These are phyloP conservation scores for Fremontodendron californicum DNA, from an alignment of 345 rosid genomes.

Conservation along the genomic window DNA sequence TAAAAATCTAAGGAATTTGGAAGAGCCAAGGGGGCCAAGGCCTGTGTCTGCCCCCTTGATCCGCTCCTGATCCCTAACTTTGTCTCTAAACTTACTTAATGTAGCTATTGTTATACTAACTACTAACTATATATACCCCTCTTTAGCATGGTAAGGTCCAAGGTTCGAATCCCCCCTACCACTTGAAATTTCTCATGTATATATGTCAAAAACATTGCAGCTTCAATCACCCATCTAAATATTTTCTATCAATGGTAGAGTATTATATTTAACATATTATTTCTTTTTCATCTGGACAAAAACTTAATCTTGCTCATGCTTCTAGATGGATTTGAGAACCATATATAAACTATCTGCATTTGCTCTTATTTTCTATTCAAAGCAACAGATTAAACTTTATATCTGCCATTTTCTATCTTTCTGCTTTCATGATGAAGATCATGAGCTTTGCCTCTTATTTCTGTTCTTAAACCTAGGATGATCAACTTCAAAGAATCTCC, in stretches of 20 bases:
- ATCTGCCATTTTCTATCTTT: not conserved
- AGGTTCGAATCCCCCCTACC: not conserved
- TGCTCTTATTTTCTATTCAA: not conserved
- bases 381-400: not conserved
- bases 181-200: not conserved
- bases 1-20: too few relatives aligned
- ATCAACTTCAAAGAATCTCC: not conserved
- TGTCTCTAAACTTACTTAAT: too few relatives aligned
- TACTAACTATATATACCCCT: too few relatives aligned
- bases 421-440: not conserved
- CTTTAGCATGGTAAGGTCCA: not conserved
- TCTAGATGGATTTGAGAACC: not conserved
- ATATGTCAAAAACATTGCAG: not conserved
- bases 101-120: not conserved
- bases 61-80: too few relatives aligned
- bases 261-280: not conserved
- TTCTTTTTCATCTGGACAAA: not conserved
- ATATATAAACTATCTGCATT: not conserved
- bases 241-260: not conserved
- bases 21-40: too few relatives aligned
- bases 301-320: not conserved
- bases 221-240: too few relatives aligned
- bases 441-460: not conserved
- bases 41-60: too few relatives aligned
- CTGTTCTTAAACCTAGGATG: not conserved